These are phyloP conservation scores for Silene latifolia DNA, from an alignment of 148 eudicot genomes.

Conservation along the genomic window DNA sequence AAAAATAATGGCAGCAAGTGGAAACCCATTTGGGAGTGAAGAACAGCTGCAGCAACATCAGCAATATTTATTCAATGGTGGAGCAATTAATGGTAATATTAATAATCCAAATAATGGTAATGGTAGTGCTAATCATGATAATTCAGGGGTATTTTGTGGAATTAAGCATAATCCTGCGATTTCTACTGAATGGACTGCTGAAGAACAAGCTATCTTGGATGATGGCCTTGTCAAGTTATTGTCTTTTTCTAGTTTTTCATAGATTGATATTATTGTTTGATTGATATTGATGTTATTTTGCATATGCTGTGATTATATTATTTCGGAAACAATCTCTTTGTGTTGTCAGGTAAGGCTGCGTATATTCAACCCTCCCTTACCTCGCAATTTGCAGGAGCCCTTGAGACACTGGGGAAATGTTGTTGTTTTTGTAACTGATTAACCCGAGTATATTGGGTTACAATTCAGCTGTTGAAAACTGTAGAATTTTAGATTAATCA, in stretches of 20 bases:
- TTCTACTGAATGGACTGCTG: conserved; percentile 63
- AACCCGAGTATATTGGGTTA: too few species aligned
- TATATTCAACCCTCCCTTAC: too few species aligned
- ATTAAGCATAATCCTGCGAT: conserved; percentile 77
- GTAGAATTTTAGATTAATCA: too few species aligned
- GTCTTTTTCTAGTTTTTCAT: neutral
- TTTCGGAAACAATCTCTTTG: too few species aligned
- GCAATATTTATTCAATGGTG: conserved; percentile 35
- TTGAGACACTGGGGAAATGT: too few species aligned
- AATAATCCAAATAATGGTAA: conserved; percentile 1
- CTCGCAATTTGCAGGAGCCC: too few species aligned
- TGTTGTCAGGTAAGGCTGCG: too few species aligned
- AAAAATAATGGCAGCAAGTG: neutral
- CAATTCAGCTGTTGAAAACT: too few species aligned
- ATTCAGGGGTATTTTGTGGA: conserved; percentile 35
- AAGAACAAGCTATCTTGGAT: conserved; percentile 72
- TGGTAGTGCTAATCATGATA: neutral
- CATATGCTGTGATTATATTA: too few species aligned
- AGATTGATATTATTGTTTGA: too few species aligned
- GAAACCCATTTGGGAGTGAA: conserved; percentile 6
- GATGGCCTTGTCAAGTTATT: conserved; percentile 69
- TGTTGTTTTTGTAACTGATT: too few species aligned
- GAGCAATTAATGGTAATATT: neutral
- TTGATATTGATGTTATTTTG: too few species aligned
- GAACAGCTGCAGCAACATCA: conserved; percentile 30